Conservation (phyloP, 2,329 filamentous ascomycete species). For the Coniochaeta sp. region DNA sequence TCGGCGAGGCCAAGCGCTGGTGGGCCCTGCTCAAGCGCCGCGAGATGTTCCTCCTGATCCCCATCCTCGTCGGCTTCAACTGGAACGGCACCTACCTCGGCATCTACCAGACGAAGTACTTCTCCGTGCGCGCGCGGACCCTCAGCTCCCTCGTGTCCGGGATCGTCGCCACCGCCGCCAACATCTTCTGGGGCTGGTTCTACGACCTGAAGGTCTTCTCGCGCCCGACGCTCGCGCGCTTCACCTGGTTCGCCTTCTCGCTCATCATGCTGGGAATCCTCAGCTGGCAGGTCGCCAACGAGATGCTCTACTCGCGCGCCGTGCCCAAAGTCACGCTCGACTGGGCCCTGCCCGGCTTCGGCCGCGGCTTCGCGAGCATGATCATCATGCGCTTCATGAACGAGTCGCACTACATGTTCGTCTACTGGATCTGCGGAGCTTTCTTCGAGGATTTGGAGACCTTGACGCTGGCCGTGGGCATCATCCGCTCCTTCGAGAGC, state of each 20-base stretch:
- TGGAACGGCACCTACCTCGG: slow-evolving; percentile 44
- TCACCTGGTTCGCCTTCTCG: slow-evolving; percentile 33
- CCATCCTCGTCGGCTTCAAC: slow-evolving; percentile 40
- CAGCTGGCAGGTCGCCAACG: slow-evolving; percentile 39
- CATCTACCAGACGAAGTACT: slow-evolving; percentile 45
- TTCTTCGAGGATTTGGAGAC: slow-evolving; percentile 45
- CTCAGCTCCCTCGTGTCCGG: slow-evolving; percentile 37
- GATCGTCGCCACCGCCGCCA: slow-evolving; percentile 34
- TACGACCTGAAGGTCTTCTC: slow-evolving; percentile 34
- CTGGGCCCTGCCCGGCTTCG: slow-evolving; percentile 35
- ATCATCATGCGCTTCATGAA: slow-evolving; percentile 43
- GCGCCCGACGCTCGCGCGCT: slow-evolving; percentile 32
- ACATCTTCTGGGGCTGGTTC: slow-evolving; percentile 42
- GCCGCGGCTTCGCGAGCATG: slow-evolving; percentile 38
- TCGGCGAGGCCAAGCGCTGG: slow-evolving; percentile 27
- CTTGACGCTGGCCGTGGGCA: slow-evolving; percentile 38
- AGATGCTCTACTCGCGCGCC: slow-evolving; percentile 33
- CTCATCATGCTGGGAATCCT: slow-evolving; percentile 33
- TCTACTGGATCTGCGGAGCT: slow-evolving; percentile 42
- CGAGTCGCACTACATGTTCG: slow-evolving; percentile 43
- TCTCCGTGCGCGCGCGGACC: slow-evolving; percentile 39
- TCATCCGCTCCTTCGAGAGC: slow-evolving; percentile 41
- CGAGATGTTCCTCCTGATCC: slow-evolving; percentile 39
- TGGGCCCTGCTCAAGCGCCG: slow-evolving; percentile 30
- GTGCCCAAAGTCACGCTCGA: slow-evolving; percentile 32